Conservation (phyloP, 768 basidiomycete species). For the Gloeostereum incarnatum region DNA sequence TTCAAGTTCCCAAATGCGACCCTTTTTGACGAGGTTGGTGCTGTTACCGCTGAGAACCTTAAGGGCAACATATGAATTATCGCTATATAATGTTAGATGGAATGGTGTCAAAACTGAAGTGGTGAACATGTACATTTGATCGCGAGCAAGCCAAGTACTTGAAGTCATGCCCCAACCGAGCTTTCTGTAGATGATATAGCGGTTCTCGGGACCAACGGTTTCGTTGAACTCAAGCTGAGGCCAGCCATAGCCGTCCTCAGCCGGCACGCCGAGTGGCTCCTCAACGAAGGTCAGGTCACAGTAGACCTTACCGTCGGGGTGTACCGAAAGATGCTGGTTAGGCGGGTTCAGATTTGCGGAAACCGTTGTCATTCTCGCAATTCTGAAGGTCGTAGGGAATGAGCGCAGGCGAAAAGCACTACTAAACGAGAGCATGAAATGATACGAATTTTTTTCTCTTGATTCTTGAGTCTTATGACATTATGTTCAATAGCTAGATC, state of each 20-base stretch:
- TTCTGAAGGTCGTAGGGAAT: too few relatives aligned
- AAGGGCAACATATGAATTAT: constrained; percentile 18
- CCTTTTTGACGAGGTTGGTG: constrained; percentile 12
- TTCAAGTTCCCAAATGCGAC: constrained; percentile 13
- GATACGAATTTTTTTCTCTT: too few relatives aligned
- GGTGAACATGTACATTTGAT: constrained; percentile 12
- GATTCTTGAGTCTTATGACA: too few relatives aligned
- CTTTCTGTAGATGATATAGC: constrained; percentile 17
- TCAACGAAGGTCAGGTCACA: constrained; percentile 16
- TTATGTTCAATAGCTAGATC: too few relatives aligned
- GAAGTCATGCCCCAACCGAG: constrained; percentile 22
- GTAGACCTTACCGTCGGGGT: constrained; percentile 9
- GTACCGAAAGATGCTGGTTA: constrained; percentile 14
- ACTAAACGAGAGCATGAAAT: too few relatives aligned
- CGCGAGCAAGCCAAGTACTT: constrained; percentile 19
- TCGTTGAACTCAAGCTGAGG: constrained; percentile 16
- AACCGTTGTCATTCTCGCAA: too few relatives aligned
- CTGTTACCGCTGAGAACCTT: constrained; percentile 18
- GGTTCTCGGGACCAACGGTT: constrained; percentile 14
- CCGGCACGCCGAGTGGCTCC: constrained; percentile 20
- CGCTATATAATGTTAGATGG: constrained; percentile 7
- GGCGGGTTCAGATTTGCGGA: too few relatives aligned
- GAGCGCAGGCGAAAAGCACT: too few relatives aligned
- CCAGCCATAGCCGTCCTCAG: constrained; percentile 17
- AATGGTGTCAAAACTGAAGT: not conserved